Evolutionary conservation across 306 rosid species (phyloP), one percentile per base, ranked within the genome.

Genomic region (Quillaja saponaria): DNA sequence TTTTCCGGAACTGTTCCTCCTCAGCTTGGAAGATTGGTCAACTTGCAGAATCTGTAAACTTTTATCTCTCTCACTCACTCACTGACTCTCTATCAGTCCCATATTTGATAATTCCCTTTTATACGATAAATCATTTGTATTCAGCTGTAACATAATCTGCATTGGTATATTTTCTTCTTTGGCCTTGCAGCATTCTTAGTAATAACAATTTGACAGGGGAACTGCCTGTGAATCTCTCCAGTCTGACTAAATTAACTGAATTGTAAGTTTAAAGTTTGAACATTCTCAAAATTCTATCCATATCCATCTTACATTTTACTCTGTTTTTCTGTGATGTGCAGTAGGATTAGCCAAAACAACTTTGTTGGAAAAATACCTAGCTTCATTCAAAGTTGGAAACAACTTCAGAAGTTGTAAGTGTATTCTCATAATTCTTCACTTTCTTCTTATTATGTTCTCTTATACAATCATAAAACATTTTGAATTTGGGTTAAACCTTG

Each of bases 341-440:
- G 76, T 13, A 8, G 3, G 34, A 52, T 76, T 16, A 68, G 72
- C 31, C 58, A 76, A 8, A 76, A 76, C 50, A 64, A 76, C 65
- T 70, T 76, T 65, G 53, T 10, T 11, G 73, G 81, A 70, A 76
- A 47, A 46, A 64, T 76, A 15, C 81, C 81, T 0, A 12, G 65
- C 28, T 56, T 51, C 31, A 63, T 64, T 39, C 49, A 0, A 4
- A 51, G 61, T 31, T 70, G 65, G 76, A 46, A 54, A 53, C 34
- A 18, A 2, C 68, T 76, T 1, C 13, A 9, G 17, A 6, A 0
- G 12, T 59, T 76, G 81, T 18, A n/a, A n/a, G n/a, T n/a, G n/a
- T 7, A 39, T 12, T 2, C n/a, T 12, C 44, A 39, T 39, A 39
- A 8, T 8, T 39, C 3, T 2, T 28, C 37, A 15, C n/a, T n/a